Evolutionary conservation across 2,329 filamentous ascomycete genomes (phyloP).

Genomic region (Grosmannia serpens): DNA sequence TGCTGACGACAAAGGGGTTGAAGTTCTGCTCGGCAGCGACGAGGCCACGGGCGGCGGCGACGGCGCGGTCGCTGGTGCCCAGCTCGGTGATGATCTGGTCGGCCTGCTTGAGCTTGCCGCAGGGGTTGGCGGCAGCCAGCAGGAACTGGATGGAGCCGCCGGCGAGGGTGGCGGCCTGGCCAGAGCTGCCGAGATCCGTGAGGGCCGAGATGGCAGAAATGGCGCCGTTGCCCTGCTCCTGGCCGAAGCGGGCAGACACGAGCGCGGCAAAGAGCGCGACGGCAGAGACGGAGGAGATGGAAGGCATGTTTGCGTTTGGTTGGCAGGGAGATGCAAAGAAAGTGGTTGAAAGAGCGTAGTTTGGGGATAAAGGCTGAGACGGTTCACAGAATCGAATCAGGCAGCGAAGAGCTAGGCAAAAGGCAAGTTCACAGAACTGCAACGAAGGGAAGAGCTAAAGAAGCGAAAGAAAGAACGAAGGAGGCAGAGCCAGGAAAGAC

Average conservation of each 20-base stretch:
- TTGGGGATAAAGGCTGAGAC: slow-evolving; percentile 2
- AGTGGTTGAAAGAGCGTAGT: not conserved
- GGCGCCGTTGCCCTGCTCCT: slow-evolving; percentile 42
- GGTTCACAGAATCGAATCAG: slow-evolving; percentile 7
- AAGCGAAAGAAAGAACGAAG: slow-evolving; percentile 6
- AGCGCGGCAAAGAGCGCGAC: slow-evolving; percentile 19
- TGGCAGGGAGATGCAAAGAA: not conserved
- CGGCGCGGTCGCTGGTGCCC: slow-evolving; percentile 44
- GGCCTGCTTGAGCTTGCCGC: slow-evolving; percentile 43
- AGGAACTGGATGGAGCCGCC: slow-evolving; percentile 49
- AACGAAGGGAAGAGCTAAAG: slow-evolving; percentile 4
- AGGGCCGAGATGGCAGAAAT: slow-evolving; percentile 42
- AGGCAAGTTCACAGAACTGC: slow-evolving; percentile 12
- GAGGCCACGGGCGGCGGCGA: slow-evolving; percentile 40
- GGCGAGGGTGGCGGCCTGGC: slow-evolving; percentile 50
- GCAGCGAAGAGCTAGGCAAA: not conserved
- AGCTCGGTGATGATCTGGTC: slow-evolving; percentile 52
- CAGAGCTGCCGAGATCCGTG: slow-evolving; percentile 39
- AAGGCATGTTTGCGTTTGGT: slow-evolving; percentile 8
- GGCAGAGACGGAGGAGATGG: slow-evolving; percentile 25
- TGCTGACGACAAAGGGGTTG: slow-evolving; percentile 41
- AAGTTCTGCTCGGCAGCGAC: slow-evolving; percentile 16
- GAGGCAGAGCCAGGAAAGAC: slow-evolving; percentile 1
- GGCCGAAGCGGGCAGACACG: slow-evolving; percentile 42
- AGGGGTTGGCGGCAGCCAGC: slow-evolving; percentile 38